Conservation (phyloP, 2,329 filamentous ascomycete genomes). For the Monilinia fructigena region DNA sequence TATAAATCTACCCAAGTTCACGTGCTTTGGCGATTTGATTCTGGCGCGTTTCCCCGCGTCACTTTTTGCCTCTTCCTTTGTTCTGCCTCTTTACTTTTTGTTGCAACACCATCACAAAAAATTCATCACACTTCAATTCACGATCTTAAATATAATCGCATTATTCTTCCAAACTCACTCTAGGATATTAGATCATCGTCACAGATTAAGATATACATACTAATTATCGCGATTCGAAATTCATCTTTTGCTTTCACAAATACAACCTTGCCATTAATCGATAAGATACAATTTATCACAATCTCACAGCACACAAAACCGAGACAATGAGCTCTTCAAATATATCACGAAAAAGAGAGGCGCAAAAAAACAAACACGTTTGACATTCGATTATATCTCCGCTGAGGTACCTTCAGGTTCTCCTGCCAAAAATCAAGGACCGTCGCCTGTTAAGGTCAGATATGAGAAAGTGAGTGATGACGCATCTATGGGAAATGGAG, state of each 20-base stretch:
- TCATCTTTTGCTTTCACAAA: not conserved
- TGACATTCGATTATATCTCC: slow-evolving; percentile 33
- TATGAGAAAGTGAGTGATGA: slow-evolving; percentile 26
- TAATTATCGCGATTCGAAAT: not conserved
- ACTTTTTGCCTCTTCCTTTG: slow-evolving; percentile 2
- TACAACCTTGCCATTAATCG: not conserved
- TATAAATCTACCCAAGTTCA: not conserved
- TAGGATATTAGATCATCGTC: not conserved
- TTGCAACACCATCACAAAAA: not conserved
- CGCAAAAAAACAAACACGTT: slow-evolving; percentile 35
- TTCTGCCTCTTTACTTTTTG: not conserved
- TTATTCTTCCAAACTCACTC: not conserved
- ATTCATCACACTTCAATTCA: not conserved
- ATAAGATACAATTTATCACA: not conserved
- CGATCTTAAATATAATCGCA: not conserved
- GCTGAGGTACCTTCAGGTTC: slow-evolving; percentile 14
- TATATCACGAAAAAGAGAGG: slow-evolving; percentile 29
- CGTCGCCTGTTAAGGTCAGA: slow-evolving; percentile 34
- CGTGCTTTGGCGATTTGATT: slow-evolving; percentile 1
- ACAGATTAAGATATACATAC: not conserved
- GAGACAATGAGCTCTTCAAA: slow-evolving; percentile 29
- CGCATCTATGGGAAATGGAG: slow-evolving; percentile 7
- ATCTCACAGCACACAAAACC: slow-evolving; percentile 21
- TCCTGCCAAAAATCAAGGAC: slow-evolving; percentile 23
- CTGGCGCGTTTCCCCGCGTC: slow-evolving; percentile 13